These are phyloP conservation scores for Hirschioporus abietinus DNA, from an alignment of 768 basidiomycete species.

Conservation along the genomic window DNA sequence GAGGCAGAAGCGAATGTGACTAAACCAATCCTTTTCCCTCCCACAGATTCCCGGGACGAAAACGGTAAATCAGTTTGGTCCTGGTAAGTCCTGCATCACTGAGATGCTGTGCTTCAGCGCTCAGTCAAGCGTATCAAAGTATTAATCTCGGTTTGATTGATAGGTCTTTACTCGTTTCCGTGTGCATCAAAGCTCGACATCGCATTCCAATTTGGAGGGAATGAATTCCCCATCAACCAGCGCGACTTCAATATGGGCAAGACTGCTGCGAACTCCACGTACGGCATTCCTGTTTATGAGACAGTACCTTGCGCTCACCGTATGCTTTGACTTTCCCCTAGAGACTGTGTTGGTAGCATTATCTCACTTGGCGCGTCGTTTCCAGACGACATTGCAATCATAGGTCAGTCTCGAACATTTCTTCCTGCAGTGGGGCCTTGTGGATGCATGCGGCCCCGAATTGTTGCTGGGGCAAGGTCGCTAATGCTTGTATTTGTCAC, in stretches of 20 bases:
- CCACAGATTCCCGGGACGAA: slow-evolving; percentile 45
- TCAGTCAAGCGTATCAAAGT: not conserved
- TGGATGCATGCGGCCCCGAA: not conserved
- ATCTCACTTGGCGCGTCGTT: slow-evolving; percentile 40
- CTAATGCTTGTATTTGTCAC: slow-evolving; percentile 4
- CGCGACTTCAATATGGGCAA: slow-evolving; percentile 54
- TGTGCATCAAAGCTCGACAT: slow-evolving; percentile 35
- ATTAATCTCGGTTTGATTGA: not conserved
- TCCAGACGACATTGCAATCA: slow-evolving; percentile 49
- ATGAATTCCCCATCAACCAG: slow-evolving; percentile 35
- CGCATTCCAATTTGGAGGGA: slow-evolving; percentile 40
- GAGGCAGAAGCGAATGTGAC: not conserved
- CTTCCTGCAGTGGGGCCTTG: not conserved
- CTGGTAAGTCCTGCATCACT: slow-evolving; percentile 24
- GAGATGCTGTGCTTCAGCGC: not conserved
- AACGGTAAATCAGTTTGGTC: slow-evolving; percentile 36
- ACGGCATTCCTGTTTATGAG: slow-evolving; percentile 15
- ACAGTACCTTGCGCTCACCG: not conserved
- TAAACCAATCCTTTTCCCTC: not conserved
- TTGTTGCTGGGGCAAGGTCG: not conserved
- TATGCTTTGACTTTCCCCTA: slow-evolving; percentile 17
- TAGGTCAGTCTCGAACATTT: slow-evolving; percentile 33
- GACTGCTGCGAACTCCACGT: slow-evolving; percentile 25
- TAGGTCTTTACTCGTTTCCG: slow-evolving; percentile 52
- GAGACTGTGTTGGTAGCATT: slow-evolving; percentile 53